Conservation (phyloP, 352 stramenopile species). For the Phytophthora colocasiae region DNA sequence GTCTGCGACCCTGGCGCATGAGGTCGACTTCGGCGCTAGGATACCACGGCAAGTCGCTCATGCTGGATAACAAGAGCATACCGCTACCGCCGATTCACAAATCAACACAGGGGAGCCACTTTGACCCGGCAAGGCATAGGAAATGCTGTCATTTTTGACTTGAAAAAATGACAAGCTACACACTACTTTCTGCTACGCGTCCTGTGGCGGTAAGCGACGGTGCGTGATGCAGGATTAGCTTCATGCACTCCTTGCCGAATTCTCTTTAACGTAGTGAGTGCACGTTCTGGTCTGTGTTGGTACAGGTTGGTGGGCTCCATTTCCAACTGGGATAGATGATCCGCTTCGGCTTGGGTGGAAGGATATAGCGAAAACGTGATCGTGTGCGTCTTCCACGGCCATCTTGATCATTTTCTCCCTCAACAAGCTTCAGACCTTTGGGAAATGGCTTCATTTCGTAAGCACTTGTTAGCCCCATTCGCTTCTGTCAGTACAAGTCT, state of each 20-base stretch:
- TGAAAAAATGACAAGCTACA: too few relatives aligned
- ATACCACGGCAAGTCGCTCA: too few relatives aligned
- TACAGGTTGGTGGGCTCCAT: neutral
- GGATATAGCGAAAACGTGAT: slow-evolving; percentile 12
- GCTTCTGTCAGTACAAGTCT: neutral
- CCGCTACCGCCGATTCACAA: too few relatives aligned
- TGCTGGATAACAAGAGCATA: too few relatives aligned
- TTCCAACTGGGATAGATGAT: slow-evolving; percentile 3
- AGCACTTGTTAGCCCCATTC: neutral
- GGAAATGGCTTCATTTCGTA: neutral
- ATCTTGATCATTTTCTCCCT: neutral
- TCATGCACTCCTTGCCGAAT: slow-evolving; percentile 7
- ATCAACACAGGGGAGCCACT: too few relatives aligned
- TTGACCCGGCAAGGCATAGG: too few relatives aligned
- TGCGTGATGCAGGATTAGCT: neutral
- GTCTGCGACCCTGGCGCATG: too few relatives aligned
- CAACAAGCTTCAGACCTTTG: neutral
- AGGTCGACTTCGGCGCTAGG: too few relatives aligned
- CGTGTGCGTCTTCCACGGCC: neutral
- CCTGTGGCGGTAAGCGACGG: slow-evolving; percentile 3
- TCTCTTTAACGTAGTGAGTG: slow-evolving; percentile 1
- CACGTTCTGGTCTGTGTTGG: slow-evolving; percentile 6
- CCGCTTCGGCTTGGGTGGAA: neutral
- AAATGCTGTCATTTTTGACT: too few relatives aligned
- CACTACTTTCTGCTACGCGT: slow-evolving; percentile 5